Percentiles rank a stretch among this genome's conserved stretches.
These are phyloP conservation scores for Trypanosoma theileri DNA, from an alignment of 208 protist genomes.

Conservation along the genomic window DNA sequence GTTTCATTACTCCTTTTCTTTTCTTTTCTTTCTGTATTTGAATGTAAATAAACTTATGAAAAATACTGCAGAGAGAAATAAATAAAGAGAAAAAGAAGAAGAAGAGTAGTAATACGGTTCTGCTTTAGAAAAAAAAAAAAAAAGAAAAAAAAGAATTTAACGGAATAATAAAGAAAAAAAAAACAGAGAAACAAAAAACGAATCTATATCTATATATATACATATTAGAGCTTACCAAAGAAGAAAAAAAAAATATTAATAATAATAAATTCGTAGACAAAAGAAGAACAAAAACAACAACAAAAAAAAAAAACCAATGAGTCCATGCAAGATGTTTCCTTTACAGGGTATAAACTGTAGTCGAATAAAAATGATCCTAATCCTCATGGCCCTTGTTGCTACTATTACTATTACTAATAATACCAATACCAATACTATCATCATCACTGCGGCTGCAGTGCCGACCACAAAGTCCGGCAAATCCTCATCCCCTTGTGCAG, in stretches of 20 bases:
- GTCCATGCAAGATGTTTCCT: background rate
- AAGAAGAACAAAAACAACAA: too few relatives aligned
- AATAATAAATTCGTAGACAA: background rate
- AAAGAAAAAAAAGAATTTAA: background rate
- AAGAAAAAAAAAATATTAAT: background rate
- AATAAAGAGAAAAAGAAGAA: background rate
- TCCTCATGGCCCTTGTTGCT: background rate
- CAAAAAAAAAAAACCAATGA: background rate
- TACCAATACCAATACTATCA: background rate
- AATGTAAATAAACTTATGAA: slow-evolving; percentile 1
- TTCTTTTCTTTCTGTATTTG: background rate
- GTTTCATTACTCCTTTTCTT: slow-evolving; percentile 17
- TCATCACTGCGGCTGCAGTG: background rate
- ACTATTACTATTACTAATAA: background rate
- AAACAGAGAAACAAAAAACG: background rate
- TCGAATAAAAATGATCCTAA: background rate
- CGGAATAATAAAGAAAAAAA: background rate
- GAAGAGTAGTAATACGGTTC: background rate
- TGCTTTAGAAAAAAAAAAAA: slow-evolving; percentile 4
- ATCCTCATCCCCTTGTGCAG: slow-evolving; percentile 4
- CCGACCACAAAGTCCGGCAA: background rate
- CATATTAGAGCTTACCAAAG: background rate
- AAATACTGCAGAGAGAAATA: slow-evolving; percentile 1
- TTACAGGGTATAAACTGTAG: background rate
- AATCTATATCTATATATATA: too few relatives aligned